A percentile compares a stretch with the other conserved stretches of the same genome.
phyloP scores from a whole-genome alignment of 208 protist genomes.

The Acanthamoeba lenticulata region DNA sequence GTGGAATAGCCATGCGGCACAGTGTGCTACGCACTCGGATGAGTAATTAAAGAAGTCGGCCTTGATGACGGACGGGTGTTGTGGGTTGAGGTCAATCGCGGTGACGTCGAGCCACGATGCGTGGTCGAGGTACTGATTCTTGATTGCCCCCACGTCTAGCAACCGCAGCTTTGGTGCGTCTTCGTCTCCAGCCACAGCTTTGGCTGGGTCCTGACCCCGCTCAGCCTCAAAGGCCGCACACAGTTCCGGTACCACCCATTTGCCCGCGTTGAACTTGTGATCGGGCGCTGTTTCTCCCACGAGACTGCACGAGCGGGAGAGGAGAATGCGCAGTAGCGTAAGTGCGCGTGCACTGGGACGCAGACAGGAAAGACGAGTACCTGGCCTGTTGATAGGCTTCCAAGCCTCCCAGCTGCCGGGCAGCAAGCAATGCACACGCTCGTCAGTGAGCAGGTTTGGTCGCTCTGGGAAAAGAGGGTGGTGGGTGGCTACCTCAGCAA shows the following conservation, averaged over 20 bases:
- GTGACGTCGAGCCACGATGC: not conserved
- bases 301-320: not conserved
- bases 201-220: not conserved
- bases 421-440: too few relatives aligned
- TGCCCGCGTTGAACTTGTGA: constrained; percentile 45
- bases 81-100: constrained; percentile 69
- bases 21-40: not conserved
- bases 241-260: constrained; percentile 46
- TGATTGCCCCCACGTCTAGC: constrained; percentile 71
- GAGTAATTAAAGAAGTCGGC: constrained; percentile 66
- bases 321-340: too few relatives aligned
- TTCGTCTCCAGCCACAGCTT: too few relatives aligned
- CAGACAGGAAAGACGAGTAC: too few relatives aligned
- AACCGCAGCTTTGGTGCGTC: constrained; percentile 41
- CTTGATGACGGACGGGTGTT: constrained; percentile 55
- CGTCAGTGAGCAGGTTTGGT: too few relatives aligned
- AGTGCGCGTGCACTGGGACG: too few relatives aligned
- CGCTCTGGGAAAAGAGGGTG: not conserved
- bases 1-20: too few relatives aligned
- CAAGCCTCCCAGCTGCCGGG: not conserved
- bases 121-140: constrained; percentile 66
- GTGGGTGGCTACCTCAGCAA: not conserved
- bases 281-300: not conserved
- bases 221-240: not conserved
- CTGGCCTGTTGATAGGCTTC: constrained; percentile 40